phyloP scores from a whole-genome alignment of 1,139 yeast genomes.

The Meyerozyma athensensis region DNA sequence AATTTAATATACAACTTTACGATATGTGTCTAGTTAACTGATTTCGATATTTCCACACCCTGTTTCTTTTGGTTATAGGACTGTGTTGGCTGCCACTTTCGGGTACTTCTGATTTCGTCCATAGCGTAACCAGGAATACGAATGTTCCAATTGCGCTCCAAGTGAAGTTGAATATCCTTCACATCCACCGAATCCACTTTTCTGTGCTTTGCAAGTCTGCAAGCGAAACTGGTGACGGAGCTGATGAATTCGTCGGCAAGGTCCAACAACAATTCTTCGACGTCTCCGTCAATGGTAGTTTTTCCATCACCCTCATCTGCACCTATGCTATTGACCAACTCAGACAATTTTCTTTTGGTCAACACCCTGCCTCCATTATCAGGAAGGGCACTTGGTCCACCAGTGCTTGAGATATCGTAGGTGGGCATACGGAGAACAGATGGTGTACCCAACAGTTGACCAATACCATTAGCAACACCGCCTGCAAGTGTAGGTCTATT shows the following conservation, averaged over 20 bases:
- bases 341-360: conserved; percentile 83
- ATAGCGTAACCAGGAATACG: conserved; percentile 89
- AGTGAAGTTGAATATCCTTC: conserved; percentile 83
- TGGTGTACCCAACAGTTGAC: conserved; percentile 67
- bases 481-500: conserved; percentile 81
- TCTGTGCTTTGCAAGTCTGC: conserved; percentile 91
- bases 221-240: conserved; percentile 87
- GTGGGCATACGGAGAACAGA: conserved; percentile 72
- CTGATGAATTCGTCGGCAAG: conserved; percentile 94
- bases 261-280: conserved; percentile 84
- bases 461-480: conserved; percentile 67
- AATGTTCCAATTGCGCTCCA: conserved; percentile 94
- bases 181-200: conserved; percentile 86
- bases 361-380: conserved; percentile 71
- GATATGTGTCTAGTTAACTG: neutral
- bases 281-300: conserved; percentile 92
- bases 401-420: conserved; percentile 60
- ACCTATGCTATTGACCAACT: conserved; percentile 76
- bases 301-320: conserved; percentile 86
- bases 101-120: conserved; percentile 82
- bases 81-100: conserved; percentile 75
- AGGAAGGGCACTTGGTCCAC: conserved; percentile 30
- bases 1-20: neutral
- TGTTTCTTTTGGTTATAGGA: conserved; percentile 41
- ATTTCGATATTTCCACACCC: conserved; percentile 4